These are phyloP conservation scores for Colletotrichum graminicola DNA, from an alignment of 2,329 filamentous ascomycete species.

Conservation along the genomic window DNA sequence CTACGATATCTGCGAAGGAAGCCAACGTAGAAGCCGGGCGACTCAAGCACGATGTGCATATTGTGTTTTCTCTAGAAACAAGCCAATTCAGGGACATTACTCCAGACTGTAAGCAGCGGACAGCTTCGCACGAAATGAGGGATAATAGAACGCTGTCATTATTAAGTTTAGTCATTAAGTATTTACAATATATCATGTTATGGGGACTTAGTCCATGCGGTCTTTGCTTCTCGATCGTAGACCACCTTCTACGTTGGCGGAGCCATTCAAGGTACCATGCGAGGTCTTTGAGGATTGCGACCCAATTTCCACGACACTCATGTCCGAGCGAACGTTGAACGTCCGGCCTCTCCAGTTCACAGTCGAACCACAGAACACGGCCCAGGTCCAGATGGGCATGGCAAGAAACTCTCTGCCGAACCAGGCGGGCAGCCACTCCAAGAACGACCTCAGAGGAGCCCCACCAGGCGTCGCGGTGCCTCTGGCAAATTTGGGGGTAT, in stretches of 20 bases:
- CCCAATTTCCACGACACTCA: conserved; percentile 73
- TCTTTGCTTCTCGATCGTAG: conserved; percentile 35
- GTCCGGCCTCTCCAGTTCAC: conserved; percentile 88
- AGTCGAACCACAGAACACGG: conserved; percentile 87
- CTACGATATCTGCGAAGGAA: neutral
- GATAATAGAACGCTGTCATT: neutral
- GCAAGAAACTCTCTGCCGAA: conserved; percentile 85
- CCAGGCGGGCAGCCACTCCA: conserved; percentile 85
- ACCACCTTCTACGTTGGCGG: neutral
- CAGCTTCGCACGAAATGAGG: neutral
- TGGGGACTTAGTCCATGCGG: conserved; percentile 25
- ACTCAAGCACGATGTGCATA: neutral
- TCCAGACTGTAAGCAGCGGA: neutral
- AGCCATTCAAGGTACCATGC: neutral
- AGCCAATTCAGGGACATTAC: neutral
- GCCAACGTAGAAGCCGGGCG: neutral
- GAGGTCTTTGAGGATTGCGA: neutral
- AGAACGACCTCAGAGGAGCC: conserved; percentile 67
- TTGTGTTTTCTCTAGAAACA: neutral
- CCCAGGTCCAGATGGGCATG: conserved; percentile 90
- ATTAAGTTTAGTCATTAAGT: neutral
- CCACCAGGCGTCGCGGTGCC: conserved; percentile 54
- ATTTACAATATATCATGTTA: neutral
- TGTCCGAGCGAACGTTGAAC: conserved; percentile 87
- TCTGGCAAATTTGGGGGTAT: conserved; percentile 81